Base-by-base conservation (phyloP, 495 filamentous ascomycete genomes). In the Achaetomiella virescens region DNA sequence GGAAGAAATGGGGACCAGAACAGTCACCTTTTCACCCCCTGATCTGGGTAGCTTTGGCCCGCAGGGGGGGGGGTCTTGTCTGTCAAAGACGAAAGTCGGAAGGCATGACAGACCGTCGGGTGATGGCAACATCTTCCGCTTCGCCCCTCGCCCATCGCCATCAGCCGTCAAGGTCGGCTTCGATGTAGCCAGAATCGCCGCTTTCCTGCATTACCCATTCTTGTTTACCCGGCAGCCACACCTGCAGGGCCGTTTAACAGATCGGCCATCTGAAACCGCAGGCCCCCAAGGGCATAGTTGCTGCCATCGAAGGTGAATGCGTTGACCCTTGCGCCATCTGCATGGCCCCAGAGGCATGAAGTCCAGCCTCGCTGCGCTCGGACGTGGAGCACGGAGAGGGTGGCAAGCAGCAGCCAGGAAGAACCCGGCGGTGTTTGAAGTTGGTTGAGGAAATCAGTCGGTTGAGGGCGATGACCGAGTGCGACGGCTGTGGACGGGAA, bases 201-300 rank as follows among this genome's bases (percentile, higher is more conserved):
- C 12, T n/a, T 14, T 21, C 15, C 22, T 10, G 35, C 27, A 17
- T 25, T n/a, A n/a, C n/a, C n/a, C n/a, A n/a, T n/a, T n/a, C n/a
- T n/a, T n/a, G 48, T 51, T 51, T 44, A 43, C 24, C 25, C 41
- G n/a, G 31, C 41, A 36, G 18, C 38, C 27, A 43, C 50, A 21
- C 33, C 48, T 45, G 48, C 57, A 38, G 27, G 52, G 52, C 18
- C 47, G 36, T 38, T 20, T n/a, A 55, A 17, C 33, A 52, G 54
- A 61, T 58, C 46, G 55, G 43, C 50, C 14, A 36, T 61, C 55
- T 61, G 59, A 61, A 58, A 61, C 59, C 42, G 10, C 17, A 33
- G 17, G 24, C 12, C 45, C 40, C 29, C 1, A 36, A 45, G 37
- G 18, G 35, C 58, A 53, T 46, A 31, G 33, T 54, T 31, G 41